phyloP scores from a whole-genome alignment of 305 asterid species.

The Solanum hybrid region DNA sequence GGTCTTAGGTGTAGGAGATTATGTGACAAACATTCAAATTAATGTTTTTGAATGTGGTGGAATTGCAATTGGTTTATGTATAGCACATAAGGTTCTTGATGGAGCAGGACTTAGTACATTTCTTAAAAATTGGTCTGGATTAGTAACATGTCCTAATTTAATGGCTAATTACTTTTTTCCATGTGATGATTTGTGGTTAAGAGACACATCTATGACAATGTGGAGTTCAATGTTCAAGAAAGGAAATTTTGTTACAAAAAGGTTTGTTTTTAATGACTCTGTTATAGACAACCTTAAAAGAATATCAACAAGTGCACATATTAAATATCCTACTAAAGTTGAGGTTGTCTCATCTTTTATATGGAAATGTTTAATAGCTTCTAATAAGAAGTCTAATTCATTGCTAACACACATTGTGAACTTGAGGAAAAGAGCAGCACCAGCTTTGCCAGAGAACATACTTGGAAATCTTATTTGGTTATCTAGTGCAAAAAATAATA shows the following conservation, averaged over 20 bases:
- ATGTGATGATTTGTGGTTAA: conserved; percentile 29
- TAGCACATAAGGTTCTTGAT: conserved; percentile 60
- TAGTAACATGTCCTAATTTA: conserved; percentile 28
- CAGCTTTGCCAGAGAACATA: conserved; percentile 26
- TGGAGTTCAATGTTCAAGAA: conserved; percentile 56
- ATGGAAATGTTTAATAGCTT: conserved; percentile 37
- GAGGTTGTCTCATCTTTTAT: conserved; percentile 57
- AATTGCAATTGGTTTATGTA: conserved; percentile 52
- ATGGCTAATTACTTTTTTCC: conserved; percentile 46
- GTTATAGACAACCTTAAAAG: conserved; percentile 32
- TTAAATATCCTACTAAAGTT: conserved; percentile 30
- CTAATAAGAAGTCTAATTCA: conserved; percentile 18
- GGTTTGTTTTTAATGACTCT: conserved; percentile 40
- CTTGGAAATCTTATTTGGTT: conserved; percentile 63
- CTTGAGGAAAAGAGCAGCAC: conserved; percentile 38
- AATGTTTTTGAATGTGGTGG: conserved; percentile 65
- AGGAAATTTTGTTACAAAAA: conserved; percentile 43
- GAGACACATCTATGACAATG: conserved; percentile 41
- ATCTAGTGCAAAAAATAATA: conserved; percentile 24
- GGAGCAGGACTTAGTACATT: conserved; percentile 51
- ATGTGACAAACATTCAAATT: conserved; percentile 45
- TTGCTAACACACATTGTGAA: conserved; percentile 55
- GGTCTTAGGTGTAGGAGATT: conserved; percentile 18
- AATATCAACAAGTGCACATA: conserved; percentile 8
- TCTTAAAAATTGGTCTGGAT: conserved; percentile 43